Evolutionary conservation across 2,329 filamentous ascomycete genomes (phyloP).

Genomic region (Septoria linicola): DNA sequence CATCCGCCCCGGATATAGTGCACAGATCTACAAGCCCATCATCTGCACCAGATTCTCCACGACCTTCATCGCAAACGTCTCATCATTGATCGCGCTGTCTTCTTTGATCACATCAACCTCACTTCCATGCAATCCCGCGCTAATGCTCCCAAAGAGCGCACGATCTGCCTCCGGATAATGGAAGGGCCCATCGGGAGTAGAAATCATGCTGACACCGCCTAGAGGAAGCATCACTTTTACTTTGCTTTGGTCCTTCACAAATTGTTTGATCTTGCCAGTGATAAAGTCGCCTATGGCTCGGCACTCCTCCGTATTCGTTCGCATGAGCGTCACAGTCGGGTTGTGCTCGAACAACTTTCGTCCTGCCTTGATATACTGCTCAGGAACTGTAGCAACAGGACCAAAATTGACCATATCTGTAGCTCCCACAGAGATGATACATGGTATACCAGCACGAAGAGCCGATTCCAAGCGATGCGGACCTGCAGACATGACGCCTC

Average conservation of each 20-base stretch:
- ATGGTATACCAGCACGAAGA: conserved; percentile 57
- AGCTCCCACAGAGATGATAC: conserved; percentile 52
- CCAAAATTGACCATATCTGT: conserved; percentile 67
- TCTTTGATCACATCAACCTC: conserved; percentile 52
- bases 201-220: conserved; percentile 62
- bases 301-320: conserved; percentile 61
- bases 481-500: conserved; percentile 63
- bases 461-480: conserved; percentile 58
- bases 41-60: conserved; percentile 40
- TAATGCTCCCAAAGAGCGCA: conserved; percentile 50
- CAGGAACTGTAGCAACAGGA: conserved; percentile 54
- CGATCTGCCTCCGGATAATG: conserved; percentile 51
- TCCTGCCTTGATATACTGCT: conserved; percentile 46
- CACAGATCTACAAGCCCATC: conserved; percentile 20
- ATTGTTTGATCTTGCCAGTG: conserved; percentile 50
- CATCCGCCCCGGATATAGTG: conserved; percentile 1
- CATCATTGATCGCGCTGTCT: conserved; percentile 55
- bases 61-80: conserved; percentile 50
- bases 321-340: conserved; percentile 63
- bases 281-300: conserved; percentile 57
- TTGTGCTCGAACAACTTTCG: conserved; percentile 65
- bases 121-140: conserved; percentile 49
- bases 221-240: conserved; percentile 60
- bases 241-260: conserved; percentile 42
- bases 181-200: conserved; percentile 55